phyloP scores from a whole-genome alignment of 2,329 filamentous ascomycete genomes.

The Arthrobotrys pseudoclavata region DNA sequence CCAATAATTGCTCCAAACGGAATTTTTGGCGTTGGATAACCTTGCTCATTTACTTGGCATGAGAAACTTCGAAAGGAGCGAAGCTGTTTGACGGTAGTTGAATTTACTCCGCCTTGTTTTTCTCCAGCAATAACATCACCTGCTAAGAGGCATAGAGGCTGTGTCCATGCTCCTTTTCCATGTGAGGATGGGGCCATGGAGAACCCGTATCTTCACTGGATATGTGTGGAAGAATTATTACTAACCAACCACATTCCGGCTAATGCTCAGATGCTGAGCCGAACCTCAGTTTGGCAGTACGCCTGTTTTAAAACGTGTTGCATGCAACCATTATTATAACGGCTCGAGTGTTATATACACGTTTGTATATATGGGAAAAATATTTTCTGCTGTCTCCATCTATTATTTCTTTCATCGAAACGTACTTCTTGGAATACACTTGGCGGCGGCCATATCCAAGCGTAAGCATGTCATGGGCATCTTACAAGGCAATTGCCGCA shows the following conservation, averaged over 20 bases:
- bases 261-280: background rate
- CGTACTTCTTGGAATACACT: background rate
- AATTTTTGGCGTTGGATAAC: background rate
- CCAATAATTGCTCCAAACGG: background rate
- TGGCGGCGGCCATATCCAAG: background rate
- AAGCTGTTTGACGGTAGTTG: constrained; percentile 1
- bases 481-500: background rate
- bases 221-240: background rate
- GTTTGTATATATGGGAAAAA: background rate
- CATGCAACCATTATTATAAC: background rate
- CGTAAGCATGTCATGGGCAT: background rate
- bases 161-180: background rate
- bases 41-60: constrained; percentile 10
- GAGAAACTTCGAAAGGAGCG: background rate
- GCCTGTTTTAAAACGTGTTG: background rate
- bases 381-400: background rate
- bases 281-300: background rate
- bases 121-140: background rate
- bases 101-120: background rate
- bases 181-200: background rate
- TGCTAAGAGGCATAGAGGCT: constrained; percentile 3
- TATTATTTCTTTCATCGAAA: background rate
- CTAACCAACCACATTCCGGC: background rate
- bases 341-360: too few species aligned
- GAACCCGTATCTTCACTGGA: background rate